Conservation (phyloP, 371 early-diverging fungal species). For the Syncephalastrum sp. region DNA sequence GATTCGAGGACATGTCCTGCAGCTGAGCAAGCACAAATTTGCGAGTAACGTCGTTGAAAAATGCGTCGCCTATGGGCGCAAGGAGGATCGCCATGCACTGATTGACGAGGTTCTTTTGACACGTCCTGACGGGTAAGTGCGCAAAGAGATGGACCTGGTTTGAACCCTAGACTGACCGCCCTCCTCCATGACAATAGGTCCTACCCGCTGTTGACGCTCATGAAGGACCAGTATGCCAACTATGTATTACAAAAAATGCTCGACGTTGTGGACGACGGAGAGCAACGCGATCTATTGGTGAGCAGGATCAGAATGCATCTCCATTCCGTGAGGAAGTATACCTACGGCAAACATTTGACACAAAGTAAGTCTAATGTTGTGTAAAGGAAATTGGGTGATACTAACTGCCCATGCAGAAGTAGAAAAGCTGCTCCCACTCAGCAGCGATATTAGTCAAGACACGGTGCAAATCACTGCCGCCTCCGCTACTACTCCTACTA, state of each 20-base stretch:
- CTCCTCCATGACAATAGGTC: conserved; percentile 43
- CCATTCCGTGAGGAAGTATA: conserved; percentile 88
- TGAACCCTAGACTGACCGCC: neutral
- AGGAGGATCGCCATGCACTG: conserved; percentile 69
- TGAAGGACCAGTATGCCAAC: conserved; percentile 99
- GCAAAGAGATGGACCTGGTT: neutral
- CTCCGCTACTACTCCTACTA: no score
- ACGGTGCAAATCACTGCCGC: no score
- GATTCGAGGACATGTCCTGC: conserved; percentile 88
- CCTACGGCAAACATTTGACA: conserved; percentile 96
- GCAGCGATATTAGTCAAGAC: no score
- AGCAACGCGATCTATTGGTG: conserved; percentile 83
- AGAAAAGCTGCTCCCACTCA: no score
- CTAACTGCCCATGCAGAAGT: conserved; percentile 8
- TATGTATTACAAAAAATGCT: conserved; percentile 99
- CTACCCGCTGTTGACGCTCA: conserved; percentile 86
- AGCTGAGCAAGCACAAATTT: conserved; percentile 98
- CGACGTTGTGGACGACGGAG: conserved; percentile 87
- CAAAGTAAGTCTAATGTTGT: conserved; percentile 47
- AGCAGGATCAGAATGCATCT: conserved; percentile 89
- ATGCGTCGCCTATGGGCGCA: conserved; percentile 80
- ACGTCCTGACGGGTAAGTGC: conserved; percentile 64
- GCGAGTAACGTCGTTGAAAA: conserved; percentile 99
- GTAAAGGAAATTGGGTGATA: neutral
- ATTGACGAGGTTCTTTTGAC: conserved; percentile 86